Evolutionary conservation across 352 stramenopile genomes (phyloP), one percentile per base, ranked within the genome.

Genomic region (Globisporangium solare): DNA sequence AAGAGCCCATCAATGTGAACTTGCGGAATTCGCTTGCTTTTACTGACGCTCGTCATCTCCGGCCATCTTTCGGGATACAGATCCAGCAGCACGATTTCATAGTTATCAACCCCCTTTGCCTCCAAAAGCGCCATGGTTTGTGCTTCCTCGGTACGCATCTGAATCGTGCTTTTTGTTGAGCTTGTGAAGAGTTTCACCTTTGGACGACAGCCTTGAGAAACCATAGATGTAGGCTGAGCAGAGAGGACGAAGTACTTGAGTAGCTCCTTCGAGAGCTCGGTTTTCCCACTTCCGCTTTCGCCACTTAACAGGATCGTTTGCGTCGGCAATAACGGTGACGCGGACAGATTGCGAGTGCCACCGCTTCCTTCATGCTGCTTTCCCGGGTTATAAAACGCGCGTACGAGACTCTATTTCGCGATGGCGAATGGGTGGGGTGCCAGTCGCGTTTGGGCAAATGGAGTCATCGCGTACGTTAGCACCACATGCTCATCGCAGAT

Each of bases 401-500:
- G 68, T 51, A 79, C 47, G 1, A 88, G 42, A 41, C 63, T 77
- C 51, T 86, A 74, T 45, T 90, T 92, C 14, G 82, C 78, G 51
- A 92, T 79, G 10, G 76, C 74, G 60, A 89, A 92, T 21, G 82
- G 82, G 50, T 92, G 82, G 11, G 82, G 80, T 4, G 76, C 73
- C 14, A 88, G 49, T 24, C 64, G 57, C 18, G 53, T 60, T 42
- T 71, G 56, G 0, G 71, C 75, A 43, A 73, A 69, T 12, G 73
- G 57, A 1, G 71, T 87, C 50, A 80, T 54, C 17, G 67, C 64
- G 56, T 88, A 92, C 24, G 71, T 71, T 17, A 90, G 54, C 35
- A 89, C 82, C 31, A 89, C 78, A 37, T 88, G 72, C 52, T 92
- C 82, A 43, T 90, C 79, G 52, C 89, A 92, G 58, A 92, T 92